Conservation (phyloP, 2,329 filamentous ascomycete genomes). For the Ceratocystis ficicola region DNA sequence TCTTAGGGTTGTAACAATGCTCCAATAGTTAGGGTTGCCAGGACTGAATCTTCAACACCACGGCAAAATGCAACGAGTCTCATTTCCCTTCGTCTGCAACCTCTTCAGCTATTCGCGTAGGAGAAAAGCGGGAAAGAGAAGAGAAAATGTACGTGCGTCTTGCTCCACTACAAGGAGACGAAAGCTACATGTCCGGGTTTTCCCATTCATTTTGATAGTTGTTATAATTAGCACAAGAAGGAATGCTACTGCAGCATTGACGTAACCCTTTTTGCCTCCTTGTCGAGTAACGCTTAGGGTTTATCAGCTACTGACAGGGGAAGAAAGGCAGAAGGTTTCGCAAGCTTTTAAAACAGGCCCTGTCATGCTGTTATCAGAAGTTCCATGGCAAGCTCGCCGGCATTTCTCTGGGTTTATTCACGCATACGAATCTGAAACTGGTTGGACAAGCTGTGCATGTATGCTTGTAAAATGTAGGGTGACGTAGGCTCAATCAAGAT, state of each 20-base stretch:
- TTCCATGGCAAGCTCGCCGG: neutral
- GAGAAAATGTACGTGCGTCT: neutral
- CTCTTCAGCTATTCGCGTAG: neutral
- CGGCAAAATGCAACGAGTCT: neutral
- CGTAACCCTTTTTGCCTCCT: neutral
- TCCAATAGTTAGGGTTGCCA: neutral
- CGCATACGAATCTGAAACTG: neutral
- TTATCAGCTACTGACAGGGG: too few relatives aligned
- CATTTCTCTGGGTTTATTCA: neutral
- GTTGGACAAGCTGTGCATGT: neutral
- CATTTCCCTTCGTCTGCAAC: neutral
- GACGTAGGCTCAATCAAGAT: neutral
- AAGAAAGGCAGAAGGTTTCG: neutral
- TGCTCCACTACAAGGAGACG: neutral
- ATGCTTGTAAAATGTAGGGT: neutral
- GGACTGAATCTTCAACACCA: neutral
- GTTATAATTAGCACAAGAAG: neutral
- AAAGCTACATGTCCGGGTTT: neutral
- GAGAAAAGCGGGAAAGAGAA: slow-evolving; percentile 1
- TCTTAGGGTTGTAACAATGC: neutral
- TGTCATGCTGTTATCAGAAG: neutral
- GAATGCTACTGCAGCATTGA: neutral
- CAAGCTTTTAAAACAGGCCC: neutral
- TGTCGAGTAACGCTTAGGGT: too few relatives aligned
- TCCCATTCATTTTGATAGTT: neutral